Evolutionary conservation across 139 green algal species (phyloP).

Genomic region (Dunaliella primolecta): DNA sequence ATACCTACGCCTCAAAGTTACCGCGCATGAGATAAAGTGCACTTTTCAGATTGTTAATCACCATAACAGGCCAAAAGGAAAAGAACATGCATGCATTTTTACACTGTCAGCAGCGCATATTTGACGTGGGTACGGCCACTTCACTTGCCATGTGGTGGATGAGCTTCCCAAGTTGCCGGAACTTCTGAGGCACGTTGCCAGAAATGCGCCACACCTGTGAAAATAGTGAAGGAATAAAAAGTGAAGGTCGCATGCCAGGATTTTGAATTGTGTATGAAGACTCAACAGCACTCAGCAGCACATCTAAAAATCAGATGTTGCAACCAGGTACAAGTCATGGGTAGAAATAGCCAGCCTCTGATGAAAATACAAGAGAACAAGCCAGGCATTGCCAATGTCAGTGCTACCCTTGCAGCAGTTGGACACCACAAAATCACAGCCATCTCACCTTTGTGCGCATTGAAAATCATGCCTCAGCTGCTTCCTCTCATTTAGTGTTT

Average conservation of each 20-base stretch:
- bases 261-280: too few relatives aligned
- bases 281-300: too few relatives aligned
- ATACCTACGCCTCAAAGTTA: too few relatives aligned
- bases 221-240: not conserved
- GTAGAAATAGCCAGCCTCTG: not conserved
- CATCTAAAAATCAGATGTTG: not conserved
- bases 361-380: not conserved
- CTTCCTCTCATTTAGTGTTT: too few relatives aligned
- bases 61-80: too few relatives aligned
- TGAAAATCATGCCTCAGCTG: too few relatives aligned
- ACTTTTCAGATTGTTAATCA: too few relatives aligned
- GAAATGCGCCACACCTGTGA: slow-evolving; percentile 21
- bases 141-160: not conserved
- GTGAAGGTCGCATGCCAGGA: too few relatives aligned
- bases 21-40: too few relatives aligned
- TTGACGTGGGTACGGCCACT: too few relatives aligned
- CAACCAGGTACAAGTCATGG: not conserved
- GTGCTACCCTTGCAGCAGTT: not conserved
- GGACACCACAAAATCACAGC: not conserved
- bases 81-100: too few relatives aligned
- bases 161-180: slow-evolving; percentile 11
- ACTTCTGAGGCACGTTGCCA: slow-evolving; percentile 11
- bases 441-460: not conserved
- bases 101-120: too few relatives aligned
- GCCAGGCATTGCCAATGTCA: not conserved